Evolutionary conservation across 345 rosid species (phyloP).

Genomic region (Turritis glabra): DNA sequence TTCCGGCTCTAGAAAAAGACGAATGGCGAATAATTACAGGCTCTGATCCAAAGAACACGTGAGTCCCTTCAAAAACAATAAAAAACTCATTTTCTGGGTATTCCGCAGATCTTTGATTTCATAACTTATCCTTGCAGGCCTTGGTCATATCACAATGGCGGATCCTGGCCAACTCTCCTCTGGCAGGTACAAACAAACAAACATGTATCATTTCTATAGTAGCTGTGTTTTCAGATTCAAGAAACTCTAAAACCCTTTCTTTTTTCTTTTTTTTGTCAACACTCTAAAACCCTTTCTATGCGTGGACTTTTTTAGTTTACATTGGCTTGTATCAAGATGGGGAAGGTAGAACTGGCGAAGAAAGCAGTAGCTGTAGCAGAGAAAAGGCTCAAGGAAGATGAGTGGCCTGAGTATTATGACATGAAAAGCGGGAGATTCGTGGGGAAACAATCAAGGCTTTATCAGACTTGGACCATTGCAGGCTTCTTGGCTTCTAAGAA

Average conservation of each 20-base stretch:
- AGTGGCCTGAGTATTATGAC: slow-evolving; percentile 96
- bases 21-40: slow-evolving; percentile 98
- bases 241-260: background rate
- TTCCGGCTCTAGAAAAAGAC: slow-evolving; percentile 84
- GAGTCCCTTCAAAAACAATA: slow-evolving; percentile 27
- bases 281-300: background rate
- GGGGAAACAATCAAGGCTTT: slow-evolving; percentile 79
- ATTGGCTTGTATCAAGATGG: slow-evolving; percentile 90
- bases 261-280: no score
- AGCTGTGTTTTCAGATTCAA: background rate
- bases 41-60: slow-evolving; percentile 99
- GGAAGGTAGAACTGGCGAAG: slow-evolving; percentile 67
- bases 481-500: slow-evolving; percentile 81
- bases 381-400: slow-evolving; percentile 60
- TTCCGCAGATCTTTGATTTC: background rate
- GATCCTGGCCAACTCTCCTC: slow-evolving; percentile 97
- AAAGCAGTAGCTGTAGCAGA: slow-evolving; percentile 75
- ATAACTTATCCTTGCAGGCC: slow-evolving; percentile 52
- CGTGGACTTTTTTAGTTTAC: slow-evolving; percentile 58
- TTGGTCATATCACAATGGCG: slow-evolving; percentile 98
- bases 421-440: slow-evolving; percentile 69
- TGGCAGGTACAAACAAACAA: slow-evolving; percentile 72
- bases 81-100: background rate
- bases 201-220: background rate
- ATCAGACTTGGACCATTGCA: slow-evolving; percentile 89